Evolutionary conservation across 441 rosid species (phyloP).

Genomic region (Pelargonium cotyledonis): DNA sequence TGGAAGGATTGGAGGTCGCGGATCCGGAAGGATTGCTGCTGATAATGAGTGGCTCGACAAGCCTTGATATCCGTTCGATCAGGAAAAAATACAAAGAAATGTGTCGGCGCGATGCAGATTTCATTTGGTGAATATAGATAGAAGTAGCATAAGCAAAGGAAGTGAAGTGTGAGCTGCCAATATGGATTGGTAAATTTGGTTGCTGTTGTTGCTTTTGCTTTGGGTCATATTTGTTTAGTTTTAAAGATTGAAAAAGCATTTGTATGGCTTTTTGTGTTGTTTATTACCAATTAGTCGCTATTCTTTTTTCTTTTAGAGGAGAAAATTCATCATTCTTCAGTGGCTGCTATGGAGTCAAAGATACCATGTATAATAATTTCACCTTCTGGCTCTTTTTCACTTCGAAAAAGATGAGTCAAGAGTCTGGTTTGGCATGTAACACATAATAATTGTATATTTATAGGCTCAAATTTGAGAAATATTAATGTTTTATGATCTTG

Average conservation of each 20-base stretch:
- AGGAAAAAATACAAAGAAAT: conserved; percentile 5
- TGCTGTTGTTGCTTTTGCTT: background rate
- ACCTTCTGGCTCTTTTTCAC: background rate
- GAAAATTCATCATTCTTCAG: conserved; percentile 17
- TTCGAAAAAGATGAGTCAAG: background rate
- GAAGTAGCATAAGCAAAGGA: background rate
- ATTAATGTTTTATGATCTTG: no score
- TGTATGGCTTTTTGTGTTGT: conserved; percentile 8
- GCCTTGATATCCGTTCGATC: conserved; percentile 20
- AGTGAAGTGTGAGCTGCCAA: background rate
- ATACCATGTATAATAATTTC: background rate
- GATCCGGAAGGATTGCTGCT: conserved; percentile 72
- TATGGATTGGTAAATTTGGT: background rate
- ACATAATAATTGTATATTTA: background rate
- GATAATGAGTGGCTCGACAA: conserved; percentile 64
- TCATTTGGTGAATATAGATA: conserved; percentile 18
- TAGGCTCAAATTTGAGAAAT: no score
- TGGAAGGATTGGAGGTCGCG: conserved; percentile 67
- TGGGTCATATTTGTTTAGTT: background rate
- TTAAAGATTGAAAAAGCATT: background rate
- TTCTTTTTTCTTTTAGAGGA: conserved; percentile 20
- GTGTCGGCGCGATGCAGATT: conserved; percentile 18
- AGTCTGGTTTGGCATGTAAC: background rate
- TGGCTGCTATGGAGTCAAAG: conserved; percentile 17
- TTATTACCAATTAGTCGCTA: conserved; percentile 24